These are phyloP conservation scores for Microbotryum silenes-acaulis DNA, from an alignment of 1,284 basidiomycete species.

Conservation along the genomic window DNA sequence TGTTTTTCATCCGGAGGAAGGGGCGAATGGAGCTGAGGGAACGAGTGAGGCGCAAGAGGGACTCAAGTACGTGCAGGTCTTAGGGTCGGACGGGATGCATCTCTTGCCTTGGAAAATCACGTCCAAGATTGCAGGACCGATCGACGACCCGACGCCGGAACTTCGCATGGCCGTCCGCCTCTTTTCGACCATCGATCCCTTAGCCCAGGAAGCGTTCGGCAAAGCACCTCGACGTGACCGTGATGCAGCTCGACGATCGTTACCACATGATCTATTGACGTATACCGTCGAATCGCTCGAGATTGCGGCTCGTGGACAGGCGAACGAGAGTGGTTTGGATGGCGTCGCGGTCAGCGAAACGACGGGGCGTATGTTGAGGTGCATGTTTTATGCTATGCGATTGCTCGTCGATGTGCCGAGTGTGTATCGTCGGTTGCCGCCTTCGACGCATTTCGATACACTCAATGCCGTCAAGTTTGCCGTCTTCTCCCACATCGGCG, in stretches of 20 bases:
- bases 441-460: background rate
- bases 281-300: constrained; percentile 81
- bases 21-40: background rate
- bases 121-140: constrained; percentile 6
- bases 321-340: constrained; percentile 46
- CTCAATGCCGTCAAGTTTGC: constrained; percentile 16
- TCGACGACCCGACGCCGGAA: constrained; percentile 14
- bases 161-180: constrained; percentile 23
- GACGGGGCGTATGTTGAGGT: constrained; percentile 66
- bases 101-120: constrained; percentile 24
- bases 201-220: constrained; percentile 15
- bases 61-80: background rate
- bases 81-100: constrained; percentile 1
- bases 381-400: constrained; percentile 60
- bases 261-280: constrained; percentile 82
- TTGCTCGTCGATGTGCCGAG: constrained; percentile 47
- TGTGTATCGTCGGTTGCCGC: too few relatives aligned
- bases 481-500: constrained; percentile 60
- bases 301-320: constrained; percentile 64
- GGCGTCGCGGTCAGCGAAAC: constrained; percentile 61
- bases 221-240: constrained; percentile 40
- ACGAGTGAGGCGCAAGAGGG: background rate
- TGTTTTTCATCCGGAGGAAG: too few relatives aligned
- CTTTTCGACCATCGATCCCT: constrained; percentile 18
- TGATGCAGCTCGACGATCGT: constrained; percentile 45